These are phyloP conservation scores for Aspergillus tanneri DNA, from an alignment of 2,329 filamentous ascomycete species.

Conservation along the genomic window DNA sequence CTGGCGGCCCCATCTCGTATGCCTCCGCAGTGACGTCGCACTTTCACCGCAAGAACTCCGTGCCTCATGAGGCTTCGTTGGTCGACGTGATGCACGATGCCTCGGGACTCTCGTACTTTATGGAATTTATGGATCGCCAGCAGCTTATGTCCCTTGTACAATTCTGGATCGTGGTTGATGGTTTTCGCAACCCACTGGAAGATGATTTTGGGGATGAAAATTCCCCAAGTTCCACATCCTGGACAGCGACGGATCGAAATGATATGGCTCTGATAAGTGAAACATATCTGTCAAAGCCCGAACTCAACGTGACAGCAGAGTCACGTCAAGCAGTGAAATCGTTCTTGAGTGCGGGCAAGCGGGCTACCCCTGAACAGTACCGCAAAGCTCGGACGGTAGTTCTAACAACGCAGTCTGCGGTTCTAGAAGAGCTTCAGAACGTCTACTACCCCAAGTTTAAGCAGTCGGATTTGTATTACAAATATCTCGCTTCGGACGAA, in stretches of 20 bases:
- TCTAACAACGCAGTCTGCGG: constrained; percentile 74
- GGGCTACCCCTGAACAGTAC: constrained; percentile 78
- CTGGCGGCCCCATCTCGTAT: constrained; percentile 43
- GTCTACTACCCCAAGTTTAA: constrained; percentile 83
- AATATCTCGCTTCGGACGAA: constrained; percentile 88
- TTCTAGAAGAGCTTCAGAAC: constrained; percentile 80
- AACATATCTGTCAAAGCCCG: constrained; percentile 77
- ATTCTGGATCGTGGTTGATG: constrained; percentile 98
- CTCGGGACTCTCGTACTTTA: constrained; percentile 92
- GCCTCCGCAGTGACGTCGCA: constrained; percentile 29
- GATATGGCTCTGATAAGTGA: constrained; percentile 92
- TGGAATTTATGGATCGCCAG: constrained; percentile 98
- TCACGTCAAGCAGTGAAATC: constrained; percentile 68
- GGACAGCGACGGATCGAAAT: constrained; percentile 79
- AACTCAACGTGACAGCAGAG: constrained; percentile 72
- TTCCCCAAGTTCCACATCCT: constrained; percentile 63
- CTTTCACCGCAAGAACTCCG: constrained; percentile 49
- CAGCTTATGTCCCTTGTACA: constrained; percentile 85
- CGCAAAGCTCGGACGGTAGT: constrained; percentile 78
- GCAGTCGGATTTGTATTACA: constrained; percentile 91
- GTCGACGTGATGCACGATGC: constrained; percentile 86
- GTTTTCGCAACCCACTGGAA: constrained; percentile 90
- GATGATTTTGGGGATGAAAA: constrained; percentile 74
- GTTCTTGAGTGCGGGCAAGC: constrained; percentile 75
- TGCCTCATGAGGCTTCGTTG: constrained; percentile 71